A percentile compares a stretch with the other conserved stretches of the same genome.
Evolutionary conservation across 768 basidiomycete genomes (phyloP).

Genomic region (Hemileccinum rubropunctum): DNA sequence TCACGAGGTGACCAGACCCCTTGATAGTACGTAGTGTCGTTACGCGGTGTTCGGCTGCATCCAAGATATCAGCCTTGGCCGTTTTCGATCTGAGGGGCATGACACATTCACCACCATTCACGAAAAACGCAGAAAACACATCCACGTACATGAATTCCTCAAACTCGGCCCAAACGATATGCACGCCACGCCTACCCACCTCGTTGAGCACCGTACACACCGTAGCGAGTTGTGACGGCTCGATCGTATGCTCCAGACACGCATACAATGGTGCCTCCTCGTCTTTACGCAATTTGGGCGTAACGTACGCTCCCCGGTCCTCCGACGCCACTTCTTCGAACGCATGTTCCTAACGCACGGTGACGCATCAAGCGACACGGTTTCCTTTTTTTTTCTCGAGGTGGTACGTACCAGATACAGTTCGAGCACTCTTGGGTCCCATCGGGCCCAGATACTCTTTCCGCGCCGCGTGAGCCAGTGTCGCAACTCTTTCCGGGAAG

Average conservation of each 20-base stretch:
- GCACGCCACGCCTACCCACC: constrained; percentile 15
- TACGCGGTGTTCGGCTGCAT: constrained; percentile 24
- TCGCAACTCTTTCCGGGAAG: constrained; percentile 17
- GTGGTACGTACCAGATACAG: constrained; percentile 20
- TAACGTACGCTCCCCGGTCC: constrained; percentile 14
- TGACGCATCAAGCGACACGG: not conserved
- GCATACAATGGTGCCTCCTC: constrained; percentile 28
- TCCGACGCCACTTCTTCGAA: constrained; percentile 17
- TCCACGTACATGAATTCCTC: constrained; percentile 30
- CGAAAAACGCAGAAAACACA: not conserved
- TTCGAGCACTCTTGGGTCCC: constrained; percentile 24
- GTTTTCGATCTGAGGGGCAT: constrained; percentile 20
- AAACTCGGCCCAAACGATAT: constrained; percentile 30
- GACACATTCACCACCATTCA: not conserved
- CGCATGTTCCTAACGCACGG: constrained; percentile 18
- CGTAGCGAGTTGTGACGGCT: constrained; percentile 20
- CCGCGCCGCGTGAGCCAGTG: constrained; percentile 17
- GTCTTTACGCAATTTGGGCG: constrained; percentile 26
- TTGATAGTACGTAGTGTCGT: constrained; percentile 18
- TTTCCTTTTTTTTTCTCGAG: too few species aligned
- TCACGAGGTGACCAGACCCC: constrained; percentile 32
- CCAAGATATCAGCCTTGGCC: constrained; percentile 28
- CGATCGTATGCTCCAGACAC: constrained; percentile 26
- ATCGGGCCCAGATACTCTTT: constrained; percentile 20
- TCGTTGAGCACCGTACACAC: constrained; percentile 14